A percentile compares a stretch with the other conserved stretches of the same genome.
Evolutionary conservation across 108 stramenopile genomes (phyloP).

Genomic region (Conticribra guillardii): DNA sequence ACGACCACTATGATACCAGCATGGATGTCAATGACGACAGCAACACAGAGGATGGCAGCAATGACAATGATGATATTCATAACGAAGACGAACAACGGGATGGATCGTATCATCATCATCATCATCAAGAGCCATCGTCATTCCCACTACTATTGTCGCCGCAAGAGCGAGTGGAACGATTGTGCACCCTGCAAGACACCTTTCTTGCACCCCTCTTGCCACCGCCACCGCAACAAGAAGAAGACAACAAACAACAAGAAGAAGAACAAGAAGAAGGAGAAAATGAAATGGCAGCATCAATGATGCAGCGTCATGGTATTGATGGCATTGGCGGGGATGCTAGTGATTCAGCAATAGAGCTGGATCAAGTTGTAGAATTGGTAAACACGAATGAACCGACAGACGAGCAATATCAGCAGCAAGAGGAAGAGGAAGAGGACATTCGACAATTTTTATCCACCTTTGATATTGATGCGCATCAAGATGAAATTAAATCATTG

Average conservation of each 20-base stretch:
- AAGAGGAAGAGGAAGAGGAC: slow-evolving; percentile 13
- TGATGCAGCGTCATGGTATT: too few relatives aligned
- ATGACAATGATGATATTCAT: slow-evolving; percentile 20
- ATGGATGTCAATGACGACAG: neutral
- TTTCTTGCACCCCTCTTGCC: slow-evolving; percentile 15
- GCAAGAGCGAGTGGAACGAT: slow-evolving; percentile 11
- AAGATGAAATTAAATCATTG: slow-evolving; percentile 73
- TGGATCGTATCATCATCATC: neutral
- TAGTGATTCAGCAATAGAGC: too few relatives aligned
- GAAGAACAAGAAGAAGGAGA: too few relatives aligned
- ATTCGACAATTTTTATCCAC: slow-evolving; percentile 17
- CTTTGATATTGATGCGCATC: slow-evolving; percentile 59
- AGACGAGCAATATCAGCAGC: neutral
- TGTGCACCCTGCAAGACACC: slow-evolving; percentile 12
- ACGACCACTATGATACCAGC: neutral
- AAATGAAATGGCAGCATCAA: too few relatives aligned
- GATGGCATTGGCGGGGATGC: too few relatives aligned
- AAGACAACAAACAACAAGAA: slow-evolving; percentile 10
- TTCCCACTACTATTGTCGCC: neutral
- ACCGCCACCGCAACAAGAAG: slow-evolving; percentile 8
- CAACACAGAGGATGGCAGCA: slow-evolving; percentile 6
- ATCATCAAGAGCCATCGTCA: slow-evolving; percentile 2
- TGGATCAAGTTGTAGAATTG: too few relatives aligned
- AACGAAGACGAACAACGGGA: slow-evolving; percentile 1
- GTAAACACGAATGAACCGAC: neutral